Evolutionary conservation across 108 stramenopile species (phyloP), one percentile per base, ranked within the genome.

Genomic region (Fistulifera solaris): DNA sequence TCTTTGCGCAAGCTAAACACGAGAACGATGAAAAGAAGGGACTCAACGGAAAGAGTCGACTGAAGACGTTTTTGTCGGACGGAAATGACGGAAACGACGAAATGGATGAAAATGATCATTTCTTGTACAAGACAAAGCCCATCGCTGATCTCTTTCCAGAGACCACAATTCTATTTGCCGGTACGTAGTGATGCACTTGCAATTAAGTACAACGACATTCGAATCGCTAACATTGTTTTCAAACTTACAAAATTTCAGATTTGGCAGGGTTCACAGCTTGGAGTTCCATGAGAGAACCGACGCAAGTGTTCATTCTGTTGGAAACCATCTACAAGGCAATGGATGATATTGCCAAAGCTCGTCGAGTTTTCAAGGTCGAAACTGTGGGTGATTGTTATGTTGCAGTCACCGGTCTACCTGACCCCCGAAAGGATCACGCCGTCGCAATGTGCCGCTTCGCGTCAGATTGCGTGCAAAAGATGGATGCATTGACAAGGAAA

Each of bases 241-340:
- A n/a, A n/a, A 13, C 14, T 11, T 14, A 40, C 1, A n/a, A n/a
- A n/a, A n/a, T n/a, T n/a, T n/a, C n/a, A n/a, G 80, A 81, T 57
- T 73, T 82, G 39, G 65, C 54, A 21, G 81, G 81, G 12, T 83
- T 83, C 27, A 83, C 81, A 12, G 64, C 67, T 22, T 83, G 81
- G 81, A 70, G 75, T 27, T 62, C 74, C 10, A 60, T 61, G 18
- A 57, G 67, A 23, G 71, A 71, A 11, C 78, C 78, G 5, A 59
- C 67, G 39, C 70, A 75, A 40, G 78, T 79, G 1, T 79, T 79
- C 61, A 46, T 16, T 4, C 67, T 79, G 12, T 67, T 79, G 10
- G 78, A 79, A 35, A 58, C 52, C 11, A 38, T 79, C 16, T 79
- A 75, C 53, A 63, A 16, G 67, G 45, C 56, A 39, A 60, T 73